These are phyloP conservation scores for Aspergillus piperis DNA, from an alignment of 2,329 filamentous ascomycete species.

Conservation along the genomic window DNA sequence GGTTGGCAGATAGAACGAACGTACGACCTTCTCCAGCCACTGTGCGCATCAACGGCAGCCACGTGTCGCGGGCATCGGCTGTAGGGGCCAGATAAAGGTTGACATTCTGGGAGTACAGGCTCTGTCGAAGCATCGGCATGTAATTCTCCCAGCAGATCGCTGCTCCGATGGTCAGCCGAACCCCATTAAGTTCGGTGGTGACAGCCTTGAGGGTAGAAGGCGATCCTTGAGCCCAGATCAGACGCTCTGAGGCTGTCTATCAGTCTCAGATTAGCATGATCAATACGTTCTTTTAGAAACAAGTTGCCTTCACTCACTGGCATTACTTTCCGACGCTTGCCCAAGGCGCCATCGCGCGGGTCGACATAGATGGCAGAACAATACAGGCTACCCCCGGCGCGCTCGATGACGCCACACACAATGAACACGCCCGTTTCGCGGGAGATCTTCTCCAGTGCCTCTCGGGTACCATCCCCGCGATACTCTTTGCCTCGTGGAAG, in stretches of 20 bases:
- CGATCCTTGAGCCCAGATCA: constrained; percentile 87
- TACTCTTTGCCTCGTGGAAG: constrained; percentile 53
- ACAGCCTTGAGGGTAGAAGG: constrained; percentile 77
- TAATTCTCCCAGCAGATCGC: constrained; percentile 98
- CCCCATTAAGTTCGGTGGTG: constrained; percentile 74
- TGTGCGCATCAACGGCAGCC: constrained; percentile 80
- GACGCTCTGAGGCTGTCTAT: constrained; percentile 73
- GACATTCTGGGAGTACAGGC: constrained; percentile 84
- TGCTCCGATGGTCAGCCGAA: constrained; percentile 76
- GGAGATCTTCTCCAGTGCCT: constrained; percentile 75
- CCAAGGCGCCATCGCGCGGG: constrained; percentile 69
- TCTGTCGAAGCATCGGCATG: constrained; percentile 84
- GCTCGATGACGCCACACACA: constrained; percentile 77
- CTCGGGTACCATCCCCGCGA: constrained; percentile 74
- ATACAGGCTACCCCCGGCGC: constrained; percentile 78
- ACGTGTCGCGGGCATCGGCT: constrained; percentile 79
- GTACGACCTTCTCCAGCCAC: constrained; percentile 78
- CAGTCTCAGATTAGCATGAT: neutral
- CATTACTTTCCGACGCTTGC: constrained; percentile 90
- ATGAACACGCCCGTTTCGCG: constrained; percentile 78
- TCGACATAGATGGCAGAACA: constrained; percentile 82
- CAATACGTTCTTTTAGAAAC: neutral
- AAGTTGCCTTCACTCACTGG: constrained; percentile 57
- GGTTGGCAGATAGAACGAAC: constrained; percentile 84
- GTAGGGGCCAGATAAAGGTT: constrained; percentile 91